A percentile compares a stretch with the other conserved stretches of the same genome.
Evolutionary conservation across 805 yeast genomes (phyloP).

Genomic region (Candida maris): DNA sequence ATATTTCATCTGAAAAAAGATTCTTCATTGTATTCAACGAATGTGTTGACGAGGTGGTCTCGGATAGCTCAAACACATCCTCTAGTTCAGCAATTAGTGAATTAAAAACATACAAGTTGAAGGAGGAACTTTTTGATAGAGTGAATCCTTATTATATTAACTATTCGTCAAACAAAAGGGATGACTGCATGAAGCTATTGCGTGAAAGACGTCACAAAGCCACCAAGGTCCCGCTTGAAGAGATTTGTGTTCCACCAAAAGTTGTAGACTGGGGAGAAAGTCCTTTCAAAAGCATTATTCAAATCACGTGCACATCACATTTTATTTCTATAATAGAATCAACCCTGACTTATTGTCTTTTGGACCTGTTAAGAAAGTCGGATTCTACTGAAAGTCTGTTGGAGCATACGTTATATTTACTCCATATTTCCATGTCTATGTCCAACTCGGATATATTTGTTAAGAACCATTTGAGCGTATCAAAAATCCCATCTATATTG

Average conservation of each 20-base stretch:
- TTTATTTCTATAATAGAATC: constrained; percentile 52
- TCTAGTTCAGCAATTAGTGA: constrained; percentile 44
- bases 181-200: constrained; percentile 70
- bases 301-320: constrained; percentile 49
- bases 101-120: constrained; percentile 64
- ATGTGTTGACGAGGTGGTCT: constrained; percentile 54
- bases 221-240: constrained; percentile 36
- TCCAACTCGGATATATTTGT: constrained; percentile 28
- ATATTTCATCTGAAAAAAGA: constrained; percentile 62
- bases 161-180: constrained; percentile 72
- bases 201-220: constrained; percentile 46
- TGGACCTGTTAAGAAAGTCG: constrained; percentile 4
- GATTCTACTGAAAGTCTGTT: constrained; percentile 51
- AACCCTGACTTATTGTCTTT: constrained; percentile 39
- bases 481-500: constrained; percentile 26
- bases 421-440: constrained; percentile 57
- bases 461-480: constrained; percentile 5
- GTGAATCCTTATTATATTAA: constrained; percentile 85
- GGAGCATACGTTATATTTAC: constrained; percentile 58
- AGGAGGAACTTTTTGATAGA: constrained; percentile 45
- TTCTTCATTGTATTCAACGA: constrained; percentile 60
- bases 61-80: constrained; percentile 20
- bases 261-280: constrained; percentile 35
- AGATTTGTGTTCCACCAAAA: constrained; percentile 57
- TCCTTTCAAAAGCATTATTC: constrained; percentile 43